These are phyloP conservation scores for Heterobasidion parviporum DNA, from an alignment of 1,284 basidiomycete species.

Conservation along the genomic window DNA sequence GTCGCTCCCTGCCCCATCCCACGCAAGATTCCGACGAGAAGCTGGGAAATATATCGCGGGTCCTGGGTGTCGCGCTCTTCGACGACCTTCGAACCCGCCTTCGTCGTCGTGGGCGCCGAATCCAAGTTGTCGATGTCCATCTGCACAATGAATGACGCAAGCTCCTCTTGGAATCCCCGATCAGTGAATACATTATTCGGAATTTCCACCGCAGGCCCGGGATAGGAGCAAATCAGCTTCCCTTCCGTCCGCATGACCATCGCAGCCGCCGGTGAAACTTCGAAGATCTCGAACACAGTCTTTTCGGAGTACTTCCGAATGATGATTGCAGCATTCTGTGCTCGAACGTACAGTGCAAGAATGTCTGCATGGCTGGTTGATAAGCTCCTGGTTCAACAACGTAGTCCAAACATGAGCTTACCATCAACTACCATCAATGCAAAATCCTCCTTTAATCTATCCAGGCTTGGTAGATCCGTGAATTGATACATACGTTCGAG, in stretches of 20 bases:
- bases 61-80: slow-evolving; percentile 24
- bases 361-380: slow-evolving; percentile 8
- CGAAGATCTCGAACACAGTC: slow-evolving; percentile 32
- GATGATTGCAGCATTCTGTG: slow-evolving; percentile 37
- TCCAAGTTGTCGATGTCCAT: slow-evolving; percentile 20
- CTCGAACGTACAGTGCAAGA: slow-evolving; percentile 25
- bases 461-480: too few species aligned
- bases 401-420: too few species aligned
- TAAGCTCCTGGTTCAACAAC: neutral
- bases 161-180: slow-evolving; percentile 18
- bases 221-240: slow-evolving; percentile 28
- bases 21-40: slow-evolving; percentile 32
- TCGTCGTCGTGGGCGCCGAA: slow-evolving; percentile 10
- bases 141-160: slow-evolving; percentile 23
- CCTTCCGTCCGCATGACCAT: slow-evolving; percentile 27
- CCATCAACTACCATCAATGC: neutral
- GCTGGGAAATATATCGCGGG: slow-evolving; percentile 33
- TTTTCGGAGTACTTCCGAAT: slow-evolving; percentile 19
- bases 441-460: neutral
- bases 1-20: slow-evolving; percentile 19
- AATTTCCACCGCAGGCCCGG: slow-evolving; percentile 23
- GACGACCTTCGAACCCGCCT: slow-evolving; percentile 16
- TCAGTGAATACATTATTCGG: slow-evolving; percentile 22
- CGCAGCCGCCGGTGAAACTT: slow-evolving; percentile 25
- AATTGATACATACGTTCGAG: too few species aligned